Conservation (phyloP, 2,329 filamentous ascomycete species). For the Clarireedia homoeocarpa region DNA sequence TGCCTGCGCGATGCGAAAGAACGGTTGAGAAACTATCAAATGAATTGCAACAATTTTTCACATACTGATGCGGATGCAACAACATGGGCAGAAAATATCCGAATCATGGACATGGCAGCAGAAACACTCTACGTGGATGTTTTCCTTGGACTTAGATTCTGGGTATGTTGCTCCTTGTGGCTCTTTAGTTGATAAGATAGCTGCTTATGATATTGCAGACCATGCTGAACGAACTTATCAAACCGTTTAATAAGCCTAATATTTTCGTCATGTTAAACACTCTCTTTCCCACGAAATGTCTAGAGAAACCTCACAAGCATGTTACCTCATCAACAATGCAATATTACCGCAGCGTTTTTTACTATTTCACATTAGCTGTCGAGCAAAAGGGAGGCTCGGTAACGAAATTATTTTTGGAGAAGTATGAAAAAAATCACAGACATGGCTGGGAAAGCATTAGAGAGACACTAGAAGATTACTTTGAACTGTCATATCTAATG, state of each 20-base stretch:
- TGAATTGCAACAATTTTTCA: conserved; percentile 20
- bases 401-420: no score
- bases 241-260: conserved; percentile 18
- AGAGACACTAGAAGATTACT: no score
- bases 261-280: conserved; percentile 27
- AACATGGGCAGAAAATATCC: conserved; percentile 20
- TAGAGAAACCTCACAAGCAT: conserved; percentile 18
- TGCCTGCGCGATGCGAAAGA: conserved; percentile 17
- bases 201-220: conserved; percentile 15
- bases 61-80: conserved; percentile 14
- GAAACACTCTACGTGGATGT: conserved; percentile 18
- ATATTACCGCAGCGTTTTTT: conserved; percentile 20
- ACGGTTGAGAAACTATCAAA: conserved; percentile 16
- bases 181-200: background rate
- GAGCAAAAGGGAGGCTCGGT: conserved; percentile 7
- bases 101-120: conserved; percentile 17
- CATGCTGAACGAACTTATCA: conserved; percentile 21
- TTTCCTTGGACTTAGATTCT: conserved; percentile 23
- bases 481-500: no score
- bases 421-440: no score
- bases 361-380: conserved; percentile 16
- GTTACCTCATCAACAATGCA: conserved; percentile 15
- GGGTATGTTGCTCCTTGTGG: conserved; percentile 16
- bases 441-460: no score
- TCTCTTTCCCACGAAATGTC: conserved; percentile 23